These are phyloP conservation scores for Blastobotrys chiropterorum DNA, from an alignment of 805 yeast species.

Conservation along the genomic window DNA sequence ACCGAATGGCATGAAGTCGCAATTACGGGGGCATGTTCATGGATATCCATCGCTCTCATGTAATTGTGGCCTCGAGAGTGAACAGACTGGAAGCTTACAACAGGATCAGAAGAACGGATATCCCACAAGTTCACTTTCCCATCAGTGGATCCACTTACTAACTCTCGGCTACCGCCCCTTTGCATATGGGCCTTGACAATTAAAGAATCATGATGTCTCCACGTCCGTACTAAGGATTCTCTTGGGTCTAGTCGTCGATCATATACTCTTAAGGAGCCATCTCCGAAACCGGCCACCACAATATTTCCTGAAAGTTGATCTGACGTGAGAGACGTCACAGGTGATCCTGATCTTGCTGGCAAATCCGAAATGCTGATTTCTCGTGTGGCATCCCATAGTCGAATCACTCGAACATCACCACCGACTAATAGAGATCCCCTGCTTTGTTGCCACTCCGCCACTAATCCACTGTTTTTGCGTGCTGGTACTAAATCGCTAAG, in stretches of 20 bases:
- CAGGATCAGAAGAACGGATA: slow-evolving; percentile 62
- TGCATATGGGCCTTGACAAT: slow-evolving; percentile 87
- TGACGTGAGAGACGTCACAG: slow-evolving; percentile 84
- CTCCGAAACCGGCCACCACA: slow-evolving; percentile 87
- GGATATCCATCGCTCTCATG: slow-evolving; percentile 70
- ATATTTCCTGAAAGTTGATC: slow-evolving; percentile 94
- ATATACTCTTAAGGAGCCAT: slow-evolving; percentile 81
- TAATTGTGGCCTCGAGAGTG: slow-evolving; percentile 28
- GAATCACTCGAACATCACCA: slow-evolving; percentile 87
- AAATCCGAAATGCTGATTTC: slow-evolving; percentile 81
- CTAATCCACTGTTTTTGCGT: slow-evolving; percentile 60
- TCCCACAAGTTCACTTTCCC: slow-evolving; percentile 91
- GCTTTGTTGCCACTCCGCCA: slow-evolving; percentile 96
- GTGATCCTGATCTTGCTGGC: slow-evolving; percentile 83
- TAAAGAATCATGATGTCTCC: slow-evolving; percentile 56
- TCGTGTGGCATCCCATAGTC: slow-evolving; percentile 95
- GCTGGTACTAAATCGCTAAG: slow-evolving; percentile 77
- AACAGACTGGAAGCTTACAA: slow-evolving; percentile 53
- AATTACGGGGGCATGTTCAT: slow-evolving; percentile 94
- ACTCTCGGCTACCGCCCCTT: slow-evolving; percentile 90
- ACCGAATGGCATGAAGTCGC: slow-evolving; percentile 80
- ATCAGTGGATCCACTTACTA: slow-evolving; percentile 70
- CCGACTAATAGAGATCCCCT: slow-evolving; percentile 86
- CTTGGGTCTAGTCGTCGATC: slow-evolving; percentile 82
- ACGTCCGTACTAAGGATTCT: slow-evolving; percentile 76